Base-by-base conservation (phyloP, 768 basidiomycete species). In the Sarcodon aspratus region DNA sequence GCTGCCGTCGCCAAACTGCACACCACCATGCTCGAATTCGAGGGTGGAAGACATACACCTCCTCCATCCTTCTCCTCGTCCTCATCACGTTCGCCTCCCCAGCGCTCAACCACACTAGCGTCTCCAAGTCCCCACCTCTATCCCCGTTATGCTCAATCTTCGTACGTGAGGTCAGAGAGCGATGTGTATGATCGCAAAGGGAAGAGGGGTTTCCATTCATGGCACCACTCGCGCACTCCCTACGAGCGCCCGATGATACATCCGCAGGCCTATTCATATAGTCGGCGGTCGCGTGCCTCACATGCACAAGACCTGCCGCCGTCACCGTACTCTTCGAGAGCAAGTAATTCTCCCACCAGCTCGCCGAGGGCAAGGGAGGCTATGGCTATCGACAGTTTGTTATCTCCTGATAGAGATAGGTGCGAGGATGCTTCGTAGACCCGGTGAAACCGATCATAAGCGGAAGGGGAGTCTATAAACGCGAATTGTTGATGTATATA, bases 341-440 rank as follows among this genome's bases (percentile, higher is more conserved):
- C 77, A 35, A 82, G 82, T 50, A 76, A 79, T 49, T 80, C 82
- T 12, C 76, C 76, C 45, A 79, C 79, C 53, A 81, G 76, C 56
- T 86, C 84, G 1, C 83, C 84, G 40, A 75, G 80, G 44, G 79
- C 83, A 48, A 71, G 80, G 49, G 77, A 76, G 12, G 80, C 82
- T 35, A 89, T 89, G 86, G 79, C 83, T 40, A 88, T 90, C 55
- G 85, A 82, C 27, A 84, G 84, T 1, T 65, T 90, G 32, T 71
- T 87, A 18, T 76, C 80, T 51, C 68, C 57, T 27, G 21, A 27
- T 5, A 27, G 21, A 27, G 21, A 27, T 27, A 27, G 21, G 21
- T 27, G 21, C 21, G 21, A 27, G 21, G 21, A 27, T 27, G 21
- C 21, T 27, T 27, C 21, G 21, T 27, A 27, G 5, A 27, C 21